Percentiles rank a stretch among this genome's conserved stretches.
phyloP scores from a whole-genome alignment of 192 early-diverging fungal species.

The Coemansia sp. region DNA sequence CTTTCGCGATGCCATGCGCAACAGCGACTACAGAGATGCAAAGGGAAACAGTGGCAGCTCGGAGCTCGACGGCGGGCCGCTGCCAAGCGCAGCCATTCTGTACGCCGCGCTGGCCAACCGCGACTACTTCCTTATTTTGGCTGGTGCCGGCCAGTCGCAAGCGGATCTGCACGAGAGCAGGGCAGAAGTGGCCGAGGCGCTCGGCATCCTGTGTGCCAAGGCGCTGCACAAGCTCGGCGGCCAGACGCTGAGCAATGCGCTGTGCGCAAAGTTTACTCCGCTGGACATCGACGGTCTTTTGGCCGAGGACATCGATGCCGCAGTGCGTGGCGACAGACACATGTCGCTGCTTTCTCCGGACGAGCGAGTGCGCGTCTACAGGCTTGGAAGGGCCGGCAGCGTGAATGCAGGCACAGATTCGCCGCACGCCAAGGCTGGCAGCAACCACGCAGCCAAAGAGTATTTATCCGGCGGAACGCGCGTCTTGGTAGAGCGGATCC shows the following conservation, averaged over 20 bases:
- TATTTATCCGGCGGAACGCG: constrained; percentile 35
- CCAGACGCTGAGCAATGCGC: constrained; percentile 20
- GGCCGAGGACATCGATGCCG: neutral
- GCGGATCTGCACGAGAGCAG: constrained; percentile 42
- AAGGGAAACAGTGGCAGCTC: neutral
- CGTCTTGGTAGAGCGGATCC: constrained; percentile 24
- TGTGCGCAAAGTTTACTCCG: constrained; percentile 43
- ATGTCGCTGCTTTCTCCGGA: constrained; percentile 40
- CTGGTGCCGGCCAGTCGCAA: constrained; percentile 42
- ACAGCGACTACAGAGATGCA: constrained; percentile 8
- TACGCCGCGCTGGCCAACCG: constrained; percentile 46
- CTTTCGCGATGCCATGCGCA: constrained; percentile 33
- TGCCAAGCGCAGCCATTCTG: constrained; percentile 41
- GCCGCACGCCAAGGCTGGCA: neutral
- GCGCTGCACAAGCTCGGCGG: constrained; percentile 33
- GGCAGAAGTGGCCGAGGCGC: constrained; percentile 37
- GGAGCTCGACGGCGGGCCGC: constrained; percentile 12
- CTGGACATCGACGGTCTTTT: constrained; percentile 26
- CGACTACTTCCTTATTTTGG: constrained; percentile 40
- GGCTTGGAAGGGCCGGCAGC: constrained; percentile 31
- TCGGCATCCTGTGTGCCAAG: constrained; percentile 42
- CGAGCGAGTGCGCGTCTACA: constrained; percentile 42
- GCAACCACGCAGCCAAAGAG: constrained; percentile 1
- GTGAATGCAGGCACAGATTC: constrained; percentile 13
- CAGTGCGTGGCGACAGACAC: constrained; percentile 24